Conservation (phyloP, 2,329 filamentous ascomycete genomes). For the Pseudocercospora vitis region DNA sequence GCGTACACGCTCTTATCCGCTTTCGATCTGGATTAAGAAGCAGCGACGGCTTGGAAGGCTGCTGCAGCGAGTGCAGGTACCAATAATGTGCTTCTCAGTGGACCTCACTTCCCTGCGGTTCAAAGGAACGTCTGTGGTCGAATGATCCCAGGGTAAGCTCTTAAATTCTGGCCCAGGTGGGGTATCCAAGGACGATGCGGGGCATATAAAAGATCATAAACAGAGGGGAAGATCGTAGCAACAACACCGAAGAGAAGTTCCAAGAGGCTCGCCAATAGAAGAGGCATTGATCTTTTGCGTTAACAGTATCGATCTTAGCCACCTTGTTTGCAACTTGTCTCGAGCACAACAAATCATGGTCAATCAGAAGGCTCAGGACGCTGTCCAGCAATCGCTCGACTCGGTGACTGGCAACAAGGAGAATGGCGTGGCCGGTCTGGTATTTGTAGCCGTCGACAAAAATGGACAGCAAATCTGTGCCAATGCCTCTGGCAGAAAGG, state of each 20-base stretch:
- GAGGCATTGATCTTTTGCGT: not conserved
- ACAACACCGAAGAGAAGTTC: not conserved
- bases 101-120: not conserved
- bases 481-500: conserved; percentile 45
- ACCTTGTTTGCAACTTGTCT: not conserved
- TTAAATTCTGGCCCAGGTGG: not conserved
- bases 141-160: not conserved
- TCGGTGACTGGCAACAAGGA: conserved; percentile 34
- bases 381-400: conserved; percentile 43
- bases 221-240: not conserved
- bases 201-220: conserved; percentile 1
- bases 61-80: too few species aligned
- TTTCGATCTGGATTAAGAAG: too few species aligned
- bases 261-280: not conserved
- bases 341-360: not conserved
- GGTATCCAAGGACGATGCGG: not conserved
- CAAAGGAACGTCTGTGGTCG: conserved; percentile 1
- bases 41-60: too few species aligned
- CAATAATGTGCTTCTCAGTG: too few species aligned
- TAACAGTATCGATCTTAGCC: not conserved
- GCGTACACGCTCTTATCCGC: too few species aligned
- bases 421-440: conserved; percentile 44
- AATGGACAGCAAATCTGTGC: conserved; percentile 45
- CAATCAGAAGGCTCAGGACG: conserved; percentile 36
- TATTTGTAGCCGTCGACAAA: conserved; percentile 49